A percentile compares a stretch with the other conserved stretches of the same genome.
Conservation (phyloP, 2,329 filamentous ascomycete genomes). For the Aspergillus alliaceus region DNA sequence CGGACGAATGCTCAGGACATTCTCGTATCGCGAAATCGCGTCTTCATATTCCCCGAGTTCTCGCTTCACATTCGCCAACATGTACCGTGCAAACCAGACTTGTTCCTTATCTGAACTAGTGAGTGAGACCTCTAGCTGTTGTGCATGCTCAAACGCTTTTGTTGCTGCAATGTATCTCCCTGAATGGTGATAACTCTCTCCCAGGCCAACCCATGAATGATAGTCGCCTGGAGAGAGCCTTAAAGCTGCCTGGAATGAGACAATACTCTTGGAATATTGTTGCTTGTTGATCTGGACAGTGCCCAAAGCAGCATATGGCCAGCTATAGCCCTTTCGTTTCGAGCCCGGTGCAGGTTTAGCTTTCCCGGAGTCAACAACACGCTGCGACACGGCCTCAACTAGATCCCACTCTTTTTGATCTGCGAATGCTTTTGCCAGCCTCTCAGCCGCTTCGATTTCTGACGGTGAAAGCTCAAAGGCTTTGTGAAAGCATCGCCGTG, state of each 20-base stretch:
- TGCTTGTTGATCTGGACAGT: conserved; percentile 94
- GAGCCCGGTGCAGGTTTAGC: conserved; percentile 87
- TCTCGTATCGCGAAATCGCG: conserved; percentile 73
- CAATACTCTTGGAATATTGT: conserved; percentile 82
- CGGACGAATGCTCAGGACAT: conserved; percentile 67
- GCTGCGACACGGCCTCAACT: conserved; percentile 86
- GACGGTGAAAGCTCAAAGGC: conserved; percentile 88
- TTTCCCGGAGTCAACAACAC: conserved; percentile 92
- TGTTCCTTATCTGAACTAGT: conserved; percentile 61
- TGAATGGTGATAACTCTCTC: conserved; percentile 95
- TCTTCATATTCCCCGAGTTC: conserved; percentile 89
- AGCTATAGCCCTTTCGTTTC: conserved; percentile 88
- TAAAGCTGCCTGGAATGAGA: conserved; percentile 87
- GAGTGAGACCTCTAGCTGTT: conserved; percentile 66
- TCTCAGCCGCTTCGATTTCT: conserved; percentile 83
- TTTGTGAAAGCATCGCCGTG: conserved; percentile 92
- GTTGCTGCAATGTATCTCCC: conserved; percentile 92
- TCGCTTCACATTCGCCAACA: conserved; percentile 91
- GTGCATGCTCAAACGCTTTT: conserved; percentile 84
- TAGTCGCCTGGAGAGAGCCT: conserved; percentile 84
- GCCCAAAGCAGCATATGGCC: conserved; percentile 91
- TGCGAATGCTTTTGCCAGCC: conserved; percentile 81
- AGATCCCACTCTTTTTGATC: conserved; percentile 93
- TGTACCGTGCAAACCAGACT: conserved; percentile 94
- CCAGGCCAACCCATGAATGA: conserved; percentile 92